Evolutionary conservation across 345 rosid genomes (phyloP), one percentile per base, ranked within the genome.

Genomic region (Streptanthus diversifolius): DNA sequence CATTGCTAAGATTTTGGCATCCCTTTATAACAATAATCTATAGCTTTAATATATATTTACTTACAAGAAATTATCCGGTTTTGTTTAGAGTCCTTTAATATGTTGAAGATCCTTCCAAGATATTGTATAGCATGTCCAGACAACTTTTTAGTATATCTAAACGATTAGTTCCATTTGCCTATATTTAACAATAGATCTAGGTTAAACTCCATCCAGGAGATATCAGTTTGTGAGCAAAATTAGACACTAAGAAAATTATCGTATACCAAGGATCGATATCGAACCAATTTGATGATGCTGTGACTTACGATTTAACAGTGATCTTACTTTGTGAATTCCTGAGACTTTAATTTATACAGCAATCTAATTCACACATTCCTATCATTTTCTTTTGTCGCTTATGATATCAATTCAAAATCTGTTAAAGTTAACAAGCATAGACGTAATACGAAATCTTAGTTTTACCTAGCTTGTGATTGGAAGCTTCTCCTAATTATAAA

Each of bases 1-100:
- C 62, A 18, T 47, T 74, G 19, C 54, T n/a, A 57, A 56, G 41
- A 73, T 73, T 47, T 45, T 66, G 66, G 9, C 35, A 44, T 57
- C 65, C 22, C 63, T 73, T 73, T 64, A 54, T 17, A 36, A 33
- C 66, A 52, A n/a, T 5, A 66, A 36, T 35, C 25, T 39, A 59
- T 71, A 3, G n/a, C 19, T 67, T 2, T 35, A 0, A 12, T 59
- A 37, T 59, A 53, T 53, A 2, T 32, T 48, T 21, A 10, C 9
- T 9, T 47, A 36, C 24, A 1, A 43, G n/a, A 29, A 52, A 39
- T 3, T 49, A 27, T 47, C 47, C 29, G 11, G 41, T 35, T 44
- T 21, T 35, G 41, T 14, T 36, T 18, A 1, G 15, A 49, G 18
- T 24, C 25, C 47, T 68, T 53, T 21, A 43, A 30, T 33, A 30